These are phyloP conservation scores for Tricholomella constricta DNA, from an alignment of 768 basidiomycete genomes.

Conservation along the genomic window DNA sequence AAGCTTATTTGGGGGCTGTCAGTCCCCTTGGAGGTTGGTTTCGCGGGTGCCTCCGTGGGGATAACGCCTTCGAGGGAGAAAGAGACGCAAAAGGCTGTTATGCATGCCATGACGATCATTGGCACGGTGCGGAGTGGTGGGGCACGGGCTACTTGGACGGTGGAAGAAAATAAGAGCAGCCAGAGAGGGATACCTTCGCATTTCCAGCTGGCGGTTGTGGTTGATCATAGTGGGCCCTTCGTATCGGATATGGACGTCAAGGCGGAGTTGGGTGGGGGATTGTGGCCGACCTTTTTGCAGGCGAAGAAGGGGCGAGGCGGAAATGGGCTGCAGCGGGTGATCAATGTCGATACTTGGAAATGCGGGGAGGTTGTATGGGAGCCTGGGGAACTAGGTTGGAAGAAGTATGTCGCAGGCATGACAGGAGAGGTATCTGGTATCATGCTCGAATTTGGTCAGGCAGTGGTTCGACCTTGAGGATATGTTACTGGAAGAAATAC, in stretches of 20 bases:
- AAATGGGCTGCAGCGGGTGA: conserved; percentile 14
- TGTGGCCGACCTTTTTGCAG: conserved; percentile 20
- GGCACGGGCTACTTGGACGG: conserved; percentile 19
- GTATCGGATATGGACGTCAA: conserved; percentile 20
- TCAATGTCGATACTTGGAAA: conserved; percentile 24
- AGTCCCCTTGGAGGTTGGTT: conserved; percentile 10
- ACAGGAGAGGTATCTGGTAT: conserved; percentile 22
- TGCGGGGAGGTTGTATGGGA: conserved; percentile 21
- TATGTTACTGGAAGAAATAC: no score
- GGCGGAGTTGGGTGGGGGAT: conserved; percentile 20
- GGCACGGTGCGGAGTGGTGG: conserved; percentile 14
- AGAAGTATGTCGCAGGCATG: conserved; percentile 17
- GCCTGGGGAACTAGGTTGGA: conserved; percentile 22
- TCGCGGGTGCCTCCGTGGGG: conserved; percentile 13
- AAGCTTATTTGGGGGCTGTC: conserved; percentile 20
- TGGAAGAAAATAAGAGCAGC: conserved; percentile 25
- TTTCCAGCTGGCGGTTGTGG: conserved; percentile 21
- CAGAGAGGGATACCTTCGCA: conserved; percentile 21
- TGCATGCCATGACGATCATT: conserved; percentile 24
- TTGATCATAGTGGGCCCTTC: conserved; percentile 20
- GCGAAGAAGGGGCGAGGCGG: conserved; percentile 19
- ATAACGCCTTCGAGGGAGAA: conserved; percentile 18
- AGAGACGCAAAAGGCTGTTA: conserved; percentile 17
- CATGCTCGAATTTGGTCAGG: conserved; percentile 17
- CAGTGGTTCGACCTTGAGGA: conserved; percentile 20